These are phyloP conservation scores for Trypanosoma cruzi DNA, from an alignment of 208 protist species.

Conservation along the genomic window DNA sequence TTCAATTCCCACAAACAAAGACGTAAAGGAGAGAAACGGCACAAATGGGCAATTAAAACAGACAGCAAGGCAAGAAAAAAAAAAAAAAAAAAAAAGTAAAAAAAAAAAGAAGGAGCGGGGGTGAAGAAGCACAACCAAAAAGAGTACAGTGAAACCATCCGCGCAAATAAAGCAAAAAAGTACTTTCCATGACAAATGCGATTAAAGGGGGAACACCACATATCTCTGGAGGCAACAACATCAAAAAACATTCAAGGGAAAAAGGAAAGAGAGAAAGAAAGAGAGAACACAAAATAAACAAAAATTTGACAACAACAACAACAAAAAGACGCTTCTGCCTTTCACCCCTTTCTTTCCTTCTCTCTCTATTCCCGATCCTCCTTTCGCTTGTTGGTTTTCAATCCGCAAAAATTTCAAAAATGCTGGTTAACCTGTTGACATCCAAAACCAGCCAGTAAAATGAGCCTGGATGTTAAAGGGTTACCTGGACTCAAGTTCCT, in stretches of 20 bases:
- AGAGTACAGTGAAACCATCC: background rate
- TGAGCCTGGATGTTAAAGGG: background rate
- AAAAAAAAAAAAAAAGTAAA: conserved; percentile 22
- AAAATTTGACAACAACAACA: conserved; percentile 1
- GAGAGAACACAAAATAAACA: background rate
- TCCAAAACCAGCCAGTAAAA: background rate
- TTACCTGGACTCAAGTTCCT: conserved; percentile 19
- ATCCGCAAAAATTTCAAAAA: background rate
- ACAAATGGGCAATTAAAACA: background rate
- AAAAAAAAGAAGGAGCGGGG: conserved; percentile 4
- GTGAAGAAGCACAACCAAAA: background rate
- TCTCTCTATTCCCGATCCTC: background rate
- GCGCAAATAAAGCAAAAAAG: background rate
- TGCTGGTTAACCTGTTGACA: background rate
- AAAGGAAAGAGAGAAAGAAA: background rate
- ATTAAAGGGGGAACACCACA: background rate
- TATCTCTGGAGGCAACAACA: background rate
- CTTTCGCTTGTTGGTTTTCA: background rate
- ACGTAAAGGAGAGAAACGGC: conserved; percentile 9
- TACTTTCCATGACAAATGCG: background rate
- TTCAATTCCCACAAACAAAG: background rate
- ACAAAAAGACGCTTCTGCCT: background rate
- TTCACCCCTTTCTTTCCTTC: background rate
- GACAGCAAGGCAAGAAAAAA: background rate
- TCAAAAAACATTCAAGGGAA: background rate